Percentiles rank a stretch among this genome's conserved stretches.
phyloP scores from a whole-genome alignment of 164 flowering plant species.

The Protea cynaroides region DNA sequence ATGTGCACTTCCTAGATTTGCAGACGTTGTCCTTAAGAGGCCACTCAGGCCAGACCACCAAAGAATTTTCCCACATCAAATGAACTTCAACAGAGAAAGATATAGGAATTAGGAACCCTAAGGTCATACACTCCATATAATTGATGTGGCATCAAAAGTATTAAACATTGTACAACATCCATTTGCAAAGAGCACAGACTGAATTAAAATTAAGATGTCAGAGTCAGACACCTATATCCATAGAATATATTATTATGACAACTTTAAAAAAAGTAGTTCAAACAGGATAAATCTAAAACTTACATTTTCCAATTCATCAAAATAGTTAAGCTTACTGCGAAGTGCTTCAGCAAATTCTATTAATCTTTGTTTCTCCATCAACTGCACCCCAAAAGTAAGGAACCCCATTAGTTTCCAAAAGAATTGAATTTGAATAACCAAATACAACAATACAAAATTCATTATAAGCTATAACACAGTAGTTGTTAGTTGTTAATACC shows the following conservation, averaged over 20 bases:
- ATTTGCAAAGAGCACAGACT: not conserved
- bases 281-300: conserved; percentile 43
- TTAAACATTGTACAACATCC: not conserved
- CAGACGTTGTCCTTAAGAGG: no score
- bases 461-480: not conserved
- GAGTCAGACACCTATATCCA: not conserved
- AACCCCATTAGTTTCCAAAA: not conserved
- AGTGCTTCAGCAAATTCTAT: conserved; percentile 93
- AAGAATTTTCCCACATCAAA: not conserved
- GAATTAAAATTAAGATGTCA: not conserved
- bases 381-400: conserved; percentile 41
- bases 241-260: conserved; percentile 2
- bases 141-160: not conserved
- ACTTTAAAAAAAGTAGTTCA: not conserved
- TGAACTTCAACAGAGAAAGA: not conserved
- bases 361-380: conserved; percentile 82
- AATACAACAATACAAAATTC: not conserved
- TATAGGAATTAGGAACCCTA: not conserved
- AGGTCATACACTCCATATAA: not conserved
- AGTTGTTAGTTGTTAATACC: not conserved
- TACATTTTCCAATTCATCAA: conserved; percentile 99
- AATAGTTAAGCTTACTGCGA: conserved; percentile 85
- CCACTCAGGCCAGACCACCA: not conserved
- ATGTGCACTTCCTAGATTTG: no score
- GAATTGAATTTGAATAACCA: not conserved